These are phyloP conservation scores for Capillidium heterosporum DNA, from an alignment of 371 early-diverging fungal species.

Conservation along the genomic window DNA sequence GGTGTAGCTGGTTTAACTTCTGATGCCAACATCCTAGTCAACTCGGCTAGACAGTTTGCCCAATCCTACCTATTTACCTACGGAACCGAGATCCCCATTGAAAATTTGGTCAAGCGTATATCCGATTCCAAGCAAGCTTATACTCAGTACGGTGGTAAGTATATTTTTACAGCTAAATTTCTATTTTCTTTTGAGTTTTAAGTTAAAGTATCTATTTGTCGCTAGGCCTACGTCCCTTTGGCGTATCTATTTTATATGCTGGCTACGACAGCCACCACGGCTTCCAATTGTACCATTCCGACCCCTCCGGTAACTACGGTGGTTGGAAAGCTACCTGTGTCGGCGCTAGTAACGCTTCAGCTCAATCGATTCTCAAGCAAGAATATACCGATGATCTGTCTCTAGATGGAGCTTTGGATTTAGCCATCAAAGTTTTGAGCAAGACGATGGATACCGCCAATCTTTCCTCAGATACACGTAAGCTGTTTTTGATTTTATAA, in stretches of 20 bases:
- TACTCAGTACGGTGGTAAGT: slow-evolving; percentile 88
- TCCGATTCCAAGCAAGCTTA: slow-evolving; percentile 97
- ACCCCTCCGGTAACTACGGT: slow-evolving; percentile 97
- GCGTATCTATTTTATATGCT: slow-evolving; percentile 94
- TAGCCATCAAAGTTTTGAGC: slow-evolving; percentile 81
- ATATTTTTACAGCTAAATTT: neutral
- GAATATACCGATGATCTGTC: slow-evolving; percentile 84
- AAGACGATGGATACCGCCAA: slow-evolving; percentile 91
- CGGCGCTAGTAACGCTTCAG: slow-evolving; percentile 85
- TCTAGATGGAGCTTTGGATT: slow-evolving; percentile 67
- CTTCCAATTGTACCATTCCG: slow-evolving; percentile 94
- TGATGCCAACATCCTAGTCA: slow-evolving; percentile 93
- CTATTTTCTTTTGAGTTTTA: neutral
- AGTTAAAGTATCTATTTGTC: neutral
- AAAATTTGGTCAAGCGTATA: slow-evolving; percentile 84
- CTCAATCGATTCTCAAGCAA: slow-evolving; percentile 82
- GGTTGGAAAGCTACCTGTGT: slow-evolving; percentile 98
- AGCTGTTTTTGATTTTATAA: slow-evolving; percentile 10
- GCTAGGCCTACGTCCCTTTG: slow-evolving; percentile 91
- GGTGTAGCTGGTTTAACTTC: slow-evolving; percentile 98
- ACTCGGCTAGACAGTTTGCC: slow-evolving; percentile 74
- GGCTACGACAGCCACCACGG: slow-evolving; percentile 83
- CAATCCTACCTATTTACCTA: slow-evolving; percentile 80
- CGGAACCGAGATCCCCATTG: slow-evolving; percentile 78
- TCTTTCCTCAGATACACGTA: slow-evolving; percentile 77